These are phyloP conservation scores for Aspergillus ibericus DNA, from an alignment of 2,329 filamentous ascomycete species.

Conservation along the genomic window DNA sequence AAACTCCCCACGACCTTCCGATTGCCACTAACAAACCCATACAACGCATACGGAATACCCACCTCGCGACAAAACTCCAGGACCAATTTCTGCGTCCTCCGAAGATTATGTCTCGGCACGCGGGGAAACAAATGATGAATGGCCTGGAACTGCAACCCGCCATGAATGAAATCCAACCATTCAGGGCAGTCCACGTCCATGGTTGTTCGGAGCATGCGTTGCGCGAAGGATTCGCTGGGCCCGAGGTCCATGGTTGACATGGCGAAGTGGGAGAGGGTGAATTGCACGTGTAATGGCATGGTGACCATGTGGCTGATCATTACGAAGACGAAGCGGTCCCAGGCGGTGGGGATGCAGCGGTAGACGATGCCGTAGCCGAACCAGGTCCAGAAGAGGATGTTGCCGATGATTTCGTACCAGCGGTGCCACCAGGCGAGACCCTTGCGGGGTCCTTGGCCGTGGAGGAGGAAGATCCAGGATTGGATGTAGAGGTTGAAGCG, in stretches of 20 bases:
- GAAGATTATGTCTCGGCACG: conserved; percentile 78
- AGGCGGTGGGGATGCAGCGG: conserved; percentile 64
- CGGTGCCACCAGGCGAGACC: conserved; percentile 79
- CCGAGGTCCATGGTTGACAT: conserved; percentile 88
- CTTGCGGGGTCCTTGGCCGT: conserved; percentile 66
- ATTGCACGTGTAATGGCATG: conserved; percentile 79
- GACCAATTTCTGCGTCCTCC: conserved; percentile 70
- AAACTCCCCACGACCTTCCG: conserved; percentile 71
- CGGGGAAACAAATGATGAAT: conserved; percentile 82
- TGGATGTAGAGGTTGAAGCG: conserved; percentile 86
- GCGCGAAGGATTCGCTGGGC: conserved; percentile 77
- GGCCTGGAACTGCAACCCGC: conserved; percentile 83
- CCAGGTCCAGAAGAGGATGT: conserved; percentile 79
- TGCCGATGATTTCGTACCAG: conserved; percentile 71
- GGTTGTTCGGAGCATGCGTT: conserved; percentile 84
- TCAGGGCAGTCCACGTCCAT: conserved; percentile 87
- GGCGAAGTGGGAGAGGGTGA: conserved; percentile 87
- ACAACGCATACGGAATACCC: conserved; percentile 77
- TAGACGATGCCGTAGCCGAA: conserved; percentile 79
- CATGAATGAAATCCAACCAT: conserved; percentile 86
- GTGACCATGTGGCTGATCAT: conserved; percentile 77
- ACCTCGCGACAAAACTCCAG: conserved; percentile 77
- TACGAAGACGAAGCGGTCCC: conserved; percentile 69
- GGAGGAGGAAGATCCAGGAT: conserved; percentile 72
- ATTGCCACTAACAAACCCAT: conserved; percentile 78